Conservation (phyloP, 169 alveolate species). For the Plasmodium berghei region DNA sequence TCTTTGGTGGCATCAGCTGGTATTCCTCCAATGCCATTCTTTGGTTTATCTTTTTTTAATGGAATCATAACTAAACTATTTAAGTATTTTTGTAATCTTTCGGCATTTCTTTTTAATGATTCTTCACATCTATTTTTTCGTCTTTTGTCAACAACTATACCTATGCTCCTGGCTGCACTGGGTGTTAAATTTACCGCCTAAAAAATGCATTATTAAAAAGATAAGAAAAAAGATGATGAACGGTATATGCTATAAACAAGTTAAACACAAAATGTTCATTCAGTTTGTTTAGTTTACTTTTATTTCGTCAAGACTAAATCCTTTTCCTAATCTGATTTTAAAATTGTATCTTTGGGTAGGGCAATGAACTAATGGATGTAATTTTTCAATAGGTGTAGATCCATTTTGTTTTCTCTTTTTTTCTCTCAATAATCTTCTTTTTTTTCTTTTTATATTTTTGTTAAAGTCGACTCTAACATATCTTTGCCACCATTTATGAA, state of each 20-base stretch:
- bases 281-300: constrained; percentile 80
- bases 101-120: constrained; percentile 94
- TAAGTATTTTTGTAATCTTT: constrained; percentile 96
- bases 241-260: not conserved
- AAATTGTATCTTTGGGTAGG: constrained; percentile 97
- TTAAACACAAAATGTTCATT: no score
- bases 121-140: constrained; percentile 96
- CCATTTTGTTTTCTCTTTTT: constrained; percentile 91
- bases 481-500: constrained; percentile 97
- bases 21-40: constrained; percentile 97
- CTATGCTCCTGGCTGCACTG: constrained; percentile 97
- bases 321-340: constrained; percentile 98
- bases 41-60: constrained; percentile 93
- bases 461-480: constrained; percentile 98
- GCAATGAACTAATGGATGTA: constrained; percentile 96
- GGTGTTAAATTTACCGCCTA: constrained; percentile 93
- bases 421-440: constrained; percentile 93
- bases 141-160: constrained; percentile 99
- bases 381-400: constrained; percentile 96
- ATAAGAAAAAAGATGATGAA: not conserved
- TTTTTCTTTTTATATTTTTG: constrained; percentile 97
- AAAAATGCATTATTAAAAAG: not conserved
- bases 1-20: constrained; percentile 92
- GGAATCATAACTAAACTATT: constrained; percentile 97
- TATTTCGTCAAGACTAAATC: constrained; percentile 98